A percentile compares a stretch with the other conserved stretches of the same genome.
Evolutionary conservation across 108 stramenopile genomes (phyloP).

Genomic region (Stephanodiscus minutulus): DNA sequence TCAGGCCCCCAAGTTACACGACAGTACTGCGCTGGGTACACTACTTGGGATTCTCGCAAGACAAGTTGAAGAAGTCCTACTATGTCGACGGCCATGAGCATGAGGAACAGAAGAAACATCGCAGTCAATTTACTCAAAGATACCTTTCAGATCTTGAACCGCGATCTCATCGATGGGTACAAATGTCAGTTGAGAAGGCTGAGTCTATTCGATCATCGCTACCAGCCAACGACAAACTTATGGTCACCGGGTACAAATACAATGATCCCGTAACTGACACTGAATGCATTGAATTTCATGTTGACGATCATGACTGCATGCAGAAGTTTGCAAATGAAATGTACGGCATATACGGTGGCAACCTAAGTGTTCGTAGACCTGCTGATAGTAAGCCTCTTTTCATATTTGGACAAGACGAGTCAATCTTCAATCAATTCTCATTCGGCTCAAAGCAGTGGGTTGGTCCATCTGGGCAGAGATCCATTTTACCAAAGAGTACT

Average conservation of each 20-base stretch:
- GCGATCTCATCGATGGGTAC: neutral
- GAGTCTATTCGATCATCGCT: no score
- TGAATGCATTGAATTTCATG: no score
- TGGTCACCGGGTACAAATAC: no score
- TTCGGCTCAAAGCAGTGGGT: constrained; percentile 2
- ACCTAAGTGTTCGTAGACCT: neutral
- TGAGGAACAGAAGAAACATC: neutral
- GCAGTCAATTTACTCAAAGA: no score
- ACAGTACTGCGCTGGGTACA: constrained; percentile 6
- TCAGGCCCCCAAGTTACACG: neutral
- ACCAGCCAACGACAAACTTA: no score
- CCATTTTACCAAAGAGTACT: neutral
- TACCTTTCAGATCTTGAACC: no score
- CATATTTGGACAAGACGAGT: constrained; percentile 13
- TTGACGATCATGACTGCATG: no score
- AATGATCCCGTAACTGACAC: no score
- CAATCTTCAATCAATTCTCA: neutral
- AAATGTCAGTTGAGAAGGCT: no score
- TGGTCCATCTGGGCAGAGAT: neutral
- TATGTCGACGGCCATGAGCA: constrained; percentile 3
- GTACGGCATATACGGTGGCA: neutral
- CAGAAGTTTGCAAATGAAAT: no score
- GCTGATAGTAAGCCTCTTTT: neutral
- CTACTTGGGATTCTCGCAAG: neutral
- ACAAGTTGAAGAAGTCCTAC: neutral